Evolutionary conservation across 495 filamentous ascomycete genomes (phyloP).

Genomic region (Neurospora sp.): DNA sequence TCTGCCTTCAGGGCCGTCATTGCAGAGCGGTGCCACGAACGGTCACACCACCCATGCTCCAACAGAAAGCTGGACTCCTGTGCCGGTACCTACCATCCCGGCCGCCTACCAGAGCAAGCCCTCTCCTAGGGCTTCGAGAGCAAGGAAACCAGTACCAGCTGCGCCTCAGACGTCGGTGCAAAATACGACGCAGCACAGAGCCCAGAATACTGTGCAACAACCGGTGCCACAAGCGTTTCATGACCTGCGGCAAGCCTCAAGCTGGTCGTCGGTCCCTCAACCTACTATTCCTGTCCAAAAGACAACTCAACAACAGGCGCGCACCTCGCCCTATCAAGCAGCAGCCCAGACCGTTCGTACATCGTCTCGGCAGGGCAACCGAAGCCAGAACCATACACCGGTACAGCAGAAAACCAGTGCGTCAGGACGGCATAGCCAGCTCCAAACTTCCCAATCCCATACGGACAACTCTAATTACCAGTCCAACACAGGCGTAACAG

Average conservation of each 20-base stretch:
- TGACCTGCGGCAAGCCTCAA: constrained; percentile 13
- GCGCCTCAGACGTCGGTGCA: neutral
- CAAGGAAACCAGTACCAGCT: constrained; percentile 4
- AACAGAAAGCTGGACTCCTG: constrained; percentile 8
- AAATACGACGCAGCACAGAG: neutral
- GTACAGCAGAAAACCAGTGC: constrained; percentile 7
- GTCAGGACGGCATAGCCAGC: constrained; percentile 2
- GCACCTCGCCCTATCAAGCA: constrained; percentile 10
- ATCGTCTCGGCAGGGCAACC: constrained; percentile 15
- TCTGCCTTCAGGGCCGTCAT: constrained; percentile 1
- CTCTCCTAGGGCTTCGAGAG: constrained; percentile 13
- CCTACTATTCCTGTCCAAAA: constrained; percentile 2
- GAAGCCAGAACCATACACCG: constrained; percentile 12
- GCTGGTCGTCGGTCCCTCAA: constrained; percentile 9
- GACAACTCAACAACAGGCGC: constrained; percentile 2
- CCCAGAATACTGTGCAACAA: neutral
- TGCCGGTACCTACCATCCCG: constrained; percentile 1
- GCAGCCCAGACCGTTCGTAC: constrained; percentile 13
- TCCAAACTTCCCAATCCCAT: constrained; percentile 2
- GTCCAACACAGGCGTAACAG: constrained; percentile 2
- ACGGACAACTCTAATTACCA: constrained; percentile 4
- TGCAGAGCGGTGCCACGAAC: neutral
- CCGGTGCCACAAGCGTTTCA: constrained; percentile 11
- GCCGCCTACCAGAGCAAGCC: constrained; percentile 1
- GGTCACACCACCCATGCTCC: neutral